phyloP scores from a whole-genome alignment of 768 basidiomycete species.

The Grammothele lineata region DNA sequence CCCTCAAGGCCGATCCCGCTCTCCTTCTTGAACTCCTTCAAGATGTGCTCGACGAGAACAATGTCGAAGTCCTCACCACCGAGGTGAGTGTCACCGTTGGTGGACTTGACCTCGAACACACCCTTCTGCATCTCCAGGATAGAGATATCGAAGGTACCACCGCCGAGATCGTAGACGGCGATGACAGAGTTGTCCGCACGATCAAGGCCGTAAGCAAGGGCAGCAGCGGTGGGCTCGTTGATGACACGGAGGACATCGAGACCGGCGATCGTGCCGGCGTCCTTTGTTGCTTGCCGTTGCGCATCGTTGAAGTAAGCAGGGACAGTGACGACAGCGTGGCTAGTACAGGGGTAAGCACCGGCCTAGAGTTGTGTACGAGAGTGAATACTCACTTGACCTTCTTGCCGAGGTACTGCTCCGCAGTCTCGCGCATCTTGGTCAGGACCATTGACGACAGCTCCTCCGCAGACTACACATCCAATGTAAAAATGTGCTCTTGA shows the following conservation, averaged over 20 bases:
- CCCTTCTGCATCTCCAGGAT: conserved; percentile 99
- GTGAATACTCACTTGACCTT: conserved; percentile 76
- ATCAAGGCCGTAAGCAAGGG: conserved; percentile 96
- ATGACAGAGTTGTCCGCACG: conserved; percentile 77
- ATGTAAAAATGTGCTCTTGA: too few species aligned
- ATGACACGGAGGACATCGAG: conserved; percentile 97
- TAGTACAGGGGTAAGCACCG: too few species aligned
- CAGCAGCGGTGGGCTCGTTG: conserved; percentile 98
- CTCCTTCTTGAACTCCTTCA: conserved; percentile 94
- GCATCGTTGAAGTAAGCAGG: conserved; percentile 99
- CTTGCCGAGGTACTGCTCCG: conserved; percentile 90
- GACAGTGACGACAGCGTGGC: conserved; percentile 89
- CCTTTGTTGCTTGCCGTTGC: conserved; percentile 97
- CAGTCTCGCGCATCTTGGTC: conserved; percentile 93
- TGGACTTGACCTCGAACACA: conserved; percentile 99
- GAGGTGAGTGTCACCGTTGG: conserved; percentile 98
- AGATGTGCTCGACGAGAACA: conserved; percentile 76
- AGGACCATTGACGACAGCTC: conserved; percentile 87
- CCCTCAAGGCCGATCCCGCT: conserved; percentile 72
- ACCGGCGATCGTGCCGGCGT: conserved; percentile 96
- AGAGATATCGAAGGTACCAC: conserved; percentile 99
- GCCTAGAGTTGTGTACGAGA: too few species aligned
- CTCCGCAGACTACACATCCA: conserved; percentile 73
- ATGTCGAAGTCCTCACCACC: conserved; percentile 97
- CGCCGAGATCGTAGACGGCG: conserved; percentile 97